Evolutionary conservation across 176 grass and related monocot genomes (phyloP), one percentile per base, ranked within the genome.

Genomic region (Microstegium vimineum): DNA sequence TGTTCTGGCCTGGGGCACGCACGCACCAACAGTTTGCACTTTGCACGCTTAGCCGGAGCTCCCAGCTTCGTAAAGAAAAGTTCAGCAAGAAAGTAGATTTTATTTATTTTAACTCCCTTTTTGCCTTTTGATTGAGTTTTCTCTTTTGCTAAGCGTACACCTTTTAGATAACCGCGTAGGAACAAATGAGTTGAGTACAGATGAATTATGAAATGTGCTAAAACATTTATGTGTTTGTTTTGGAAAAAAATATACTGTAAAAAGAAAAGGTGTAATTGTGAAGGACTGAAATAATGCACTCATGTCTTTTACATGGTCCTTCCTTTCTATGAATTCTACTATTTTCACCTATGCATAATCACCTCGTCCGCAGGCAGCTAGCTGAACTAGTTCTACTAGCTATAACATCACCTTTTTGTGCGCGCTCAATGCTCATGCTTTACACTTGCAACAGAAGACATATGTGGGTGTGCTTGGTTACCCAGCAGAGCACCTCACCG

Each of bases 361-460:
- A 69, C 42, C 15, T 30, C 4, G 27, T n/a, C 18, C 17, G 40
- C 75, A 77, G 28, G 47, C 26, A 40, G 47, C 32, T 56, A 54
- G 46, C 33, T 35, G 46, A 74, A 22, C 62, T 35, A 14, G 26
- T n/a, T 69, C 27, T 57, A 43, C 40, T 42, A 12, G 56, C n/a
- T 12, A 46, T 23, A 25, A 8, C 40, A 66, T 37, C 23, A n/a
- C 31, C 51, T 80, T 79, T 59, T 22, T 18, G 59, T 38, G 42
- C 28, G 22, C 51, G 57, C 60, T 74, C 69, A 74, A 62, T 28
- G 25, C 11, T 62, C 59, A 62, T 80, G 60, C 69, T 57, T 28
- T 5, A 51, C 43, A 70, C 43, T 79, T 66, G 57, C 75, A 61
- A 74, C 37, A 49, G 28, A 88, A 79, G 61, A 74, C 56, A 37